A percentile compares a stretch with the other conserved stretches of the same genome.
phyloP scores from a whole-genome alignment of 2,329 filamentous ascomycete species.

The Raffaelea ambrosiae region DNA sequence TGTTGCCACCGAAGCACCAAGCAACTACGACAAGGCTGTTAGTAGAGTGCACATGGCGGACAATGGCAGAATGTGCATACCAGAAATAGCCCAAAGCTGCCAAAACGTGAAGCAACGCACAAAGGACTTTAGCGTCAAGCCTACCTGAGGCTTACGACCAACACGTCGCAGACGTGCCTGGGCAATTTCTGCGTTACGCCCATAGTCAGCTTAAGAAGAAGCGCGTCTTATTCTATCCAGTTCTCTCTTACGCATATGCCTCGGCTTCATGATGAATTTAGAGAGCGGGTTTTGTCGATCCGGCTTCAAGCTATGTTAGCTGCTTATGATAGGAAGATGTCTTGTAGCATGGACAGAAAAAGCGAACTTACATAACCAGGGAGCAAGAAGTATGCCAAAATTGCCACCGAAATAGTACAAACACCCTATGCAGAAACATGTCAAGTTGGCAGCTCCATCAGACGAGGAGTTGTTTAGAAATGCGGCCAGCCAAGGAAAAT shows the following conservation, averaged over 20 bases:
- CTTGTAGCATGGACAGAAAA: no score
- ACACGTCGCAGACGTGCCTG: not conserved
- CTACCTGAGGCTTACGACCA: not conserved
- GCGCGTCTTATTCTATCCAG: no score
- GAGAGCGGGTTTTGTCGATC: constrained; percentile 1
- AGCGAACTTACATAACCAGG: constrained; percentile 2
- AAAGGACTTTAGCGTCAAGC: constrained; percentile 4
- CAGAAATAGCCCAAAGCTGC: constrained; percentile 3
- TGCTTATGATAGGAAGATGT: no score
- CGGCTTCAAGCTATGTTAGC: not conserved
- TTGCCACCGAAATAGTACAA: constrained; percentile 1
- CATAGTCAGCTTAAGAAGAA: no score
- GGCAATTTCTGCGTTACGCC: no score
- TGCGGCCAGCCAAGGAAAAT: no score
- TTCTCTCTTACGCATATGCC: constrained; percentile 3
- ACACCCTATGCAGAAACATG: not conserved
- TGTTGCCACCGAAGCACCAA: constrained; percentile 3
- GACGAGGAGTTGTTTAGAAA: no score
- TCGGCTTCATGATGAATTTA: constrained; percentile 2
- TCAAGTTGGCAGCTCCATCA: no score
- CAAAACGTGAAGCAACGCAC: constrained; percentile 5
- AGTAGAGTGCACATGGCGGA: no score
- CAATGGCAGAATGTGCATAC: not conserved
- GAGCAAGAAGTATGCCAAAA: not conserved
- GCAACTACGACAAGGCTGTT: not conserved